Conservation (phyloP, 768 basidiomycete genomes). For the Coprinellus aureogranulatus region DNA sequence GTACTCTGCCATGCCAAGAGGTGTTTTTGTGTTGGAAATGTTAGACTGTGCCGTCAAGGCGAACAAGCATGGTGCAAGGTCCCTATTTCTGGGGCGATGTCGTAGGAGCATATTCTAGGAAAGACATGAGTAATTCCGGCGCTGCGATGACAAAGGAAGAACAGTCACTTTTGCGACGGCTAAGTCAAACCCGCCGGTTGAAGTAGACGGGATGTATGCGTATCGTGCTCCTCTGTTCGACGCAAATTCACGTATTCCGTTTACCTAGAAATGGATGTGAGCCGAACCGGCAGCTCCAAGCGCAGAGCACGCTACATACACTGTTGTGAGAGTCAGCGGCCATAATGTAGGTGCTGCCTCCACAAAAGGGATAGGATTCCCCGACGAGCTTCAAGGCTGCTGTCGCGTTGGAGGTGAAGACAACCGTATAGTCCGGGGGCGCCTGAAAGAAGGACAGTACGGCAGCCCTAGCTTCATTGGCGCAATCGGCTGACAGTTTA, state of each 20-base stretch:
- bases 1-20: conserved; percentile 60
- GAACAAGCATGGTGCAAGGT: conserved; percentile 57
- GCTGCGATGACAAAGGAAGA: neutral
- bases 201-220: conserved; percentile 62
- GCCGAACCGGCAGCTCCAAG: neutral
- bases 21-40: conserved; percentile 71
- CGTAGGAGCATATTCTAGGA: conserved; percentile 52
- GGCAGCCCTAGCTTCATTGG: conserved; percentile 65
- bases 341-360: conserved; percentile 61
- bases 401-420: conserved; percentile 80
- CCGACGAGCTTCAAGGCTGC: conserved; percentile 80
- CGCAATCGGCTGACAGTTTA: conserved; percentile 61
- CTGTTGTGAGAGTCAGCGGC: conserved; percentile 82
- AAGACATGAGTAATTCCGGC: conserved; percentile 2
- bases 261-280: conserved; percentile 33
- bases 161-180: conserved; percentile 55
- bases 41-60: conserved; percentile 82
- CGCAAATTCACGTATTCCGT: conserved; percentile 78
- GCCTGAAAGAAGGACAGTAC: conserved; percentile 79
- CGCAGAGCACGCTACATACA: conserved; percentile 32
- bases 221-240: conserved; percentile 51
- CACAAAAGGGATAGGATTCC: conserved; percentile 71
- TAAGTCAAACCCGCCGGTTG: conserved; percentile 62
- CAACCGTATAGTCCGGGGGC: conserved; percentile 70
- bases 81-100: conserved; percentile 44